These are phyloP conservation scores for Meripilus lineatus DNA, from an alignment of 1,284 basidiomycete species.

Conservation along the genomic window DNA sequence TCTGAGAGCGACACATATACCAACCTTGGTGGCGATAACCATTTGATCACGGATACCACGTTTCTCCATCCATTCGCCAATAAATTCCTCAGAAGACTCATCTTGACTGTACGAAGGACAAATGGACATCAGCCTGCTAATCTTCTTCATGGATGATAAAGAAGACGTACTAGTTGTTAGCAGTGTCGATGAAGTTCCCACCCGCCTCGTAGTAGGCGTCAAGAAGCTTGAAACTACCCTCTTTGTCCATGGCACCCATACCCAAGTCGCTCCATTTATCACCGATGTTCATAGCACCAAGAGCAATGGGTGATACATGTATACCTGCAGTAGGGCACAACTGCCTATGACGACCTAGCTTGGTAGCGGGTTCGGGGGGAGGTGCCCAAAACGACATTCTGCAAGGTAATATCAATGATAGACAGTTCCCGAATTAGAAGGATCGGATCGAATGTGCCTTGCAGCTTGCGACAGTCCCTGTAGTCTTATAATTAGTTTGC, in stretches of 20 bases:
- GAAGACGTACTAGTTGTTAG: conserved; percentile 25
- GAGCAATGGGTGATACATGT: conserved; percentile 9
- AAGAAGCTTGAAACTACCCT: conserved; percentile 25
- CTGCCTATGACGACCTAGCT: conserved; percentile 3
- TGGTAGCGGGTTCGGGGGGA: conserved; percentile 1
- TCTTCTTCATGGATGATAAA: too few species aligned
- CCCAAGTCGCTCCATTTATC: conserved; percentile 35
- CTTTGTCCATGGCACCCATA: conserved; percentile 35
- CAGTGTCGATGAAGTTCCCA: conserved; percentile 29
- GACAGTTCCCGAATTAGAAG: too few species aligned
- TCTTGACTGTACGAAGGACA: too few species aligned
- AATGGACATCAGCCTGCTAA: too few species aligned
- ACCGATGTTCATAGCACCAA: conserved; percentile 49
- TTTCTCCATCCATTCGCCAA: conserved; percentile 41
- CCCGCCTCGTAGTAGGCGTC: conserved; percentile 26
- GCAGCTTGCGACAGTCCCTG: too few species aligned
- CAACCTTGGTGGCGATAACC: conserved; percentile 38
- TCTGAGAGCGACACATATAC: background rate
- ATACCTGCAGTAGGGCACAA: background rate
- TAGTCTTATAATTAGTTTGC: too few species aligned
- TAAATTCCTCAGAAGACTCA: conserved; percentile 25
- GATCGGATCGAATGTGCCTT: too few species aligned
- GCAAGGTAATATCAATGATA: too few species aligned
- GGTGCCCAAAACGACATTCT: background rate
- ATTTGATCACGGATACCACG: conserved; percentile 38